Base-by-base conservation (phyloP, 1,139 yeast species). In the Meyerozyma elateridarum region DNA sequence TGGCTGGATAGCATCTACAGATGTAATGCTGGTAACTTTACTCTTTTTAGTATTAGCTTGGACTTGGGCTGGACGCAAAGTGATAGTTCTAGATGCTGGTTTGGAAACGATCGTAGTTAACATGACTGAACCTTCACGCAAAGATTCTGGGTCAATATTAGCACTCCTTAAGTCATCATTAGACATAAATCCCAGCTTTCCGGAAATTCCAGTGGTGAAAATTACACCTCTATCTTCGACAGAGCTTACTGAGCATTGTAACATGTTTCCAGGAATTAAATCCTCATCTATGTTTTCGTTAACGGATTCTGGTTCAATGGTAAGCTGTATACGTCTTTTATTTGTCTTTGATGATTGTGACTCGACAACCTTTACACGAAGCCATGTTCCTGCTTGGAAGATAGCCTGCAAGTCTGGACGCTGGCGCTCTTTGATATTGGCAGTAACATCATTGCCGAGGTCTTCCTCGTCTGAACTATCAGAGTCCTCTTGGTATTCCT, bases 201-300 rank as follows among this genome's bases (percentile, higher is more conserved):
- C 63, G 9, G 65, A 58, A 33, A 69, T 61, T 15, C 96, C 96
- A 18, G 84, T 57, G 46, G 80, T 83, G 32, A 89, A 60, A 37
- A 85, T 75, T 11, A 79, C 71, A 58, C 98, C 98, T 52, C 85
- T 96, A 51, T 91, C 98, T 66, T 91, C 97, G 15, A 85, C 61
- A 32, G 94, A 82, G 37, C 69, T 70, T 12, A 91, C 78, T 2
- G 87, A 69, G 18, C 80, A 88, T 59, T 91, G 98, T 3, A 91
- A 51, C 6, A 81, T 53, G 45, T 74, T 69, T 22, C 88, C 88
- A 12, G 69, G 53, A 4, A 64, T 56, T 37, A 85, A 58, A 51
- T 85, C 95, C 6, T 61, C 67, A 31, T 70, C 79, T 34, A 87
- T 58, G 13, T 62, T 48, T 20, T 68, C 65, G 51, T 91, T 93